phyloP scores from a whole-genome alignment of 352 stramenopile species.

The Ophiocytium majus region DNA sequence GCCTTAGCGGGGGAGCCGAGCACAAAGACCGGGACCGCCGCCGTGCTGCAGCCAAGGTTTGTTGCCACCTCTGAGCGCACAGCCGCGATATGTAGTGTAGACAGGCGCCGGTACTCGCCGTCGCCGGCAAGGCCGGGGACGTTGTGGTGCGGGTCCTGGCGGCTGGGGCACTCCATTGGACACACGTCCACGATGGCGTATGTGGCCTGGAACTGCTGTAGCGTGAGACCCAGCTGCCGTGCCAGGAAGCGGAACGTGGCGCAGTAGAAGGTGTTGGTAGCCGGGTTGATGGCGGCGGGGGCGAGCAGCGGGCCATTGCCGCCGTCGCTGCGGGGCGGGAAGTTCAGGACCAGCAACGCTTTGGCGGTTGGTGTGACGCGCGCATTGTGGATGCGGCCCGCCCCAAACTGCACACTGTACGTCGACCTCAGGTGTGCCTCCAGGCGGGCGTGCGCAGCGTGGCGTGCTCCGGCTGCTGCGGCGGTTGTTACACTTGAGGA shows the following conservation, averaged over 20 bases:
- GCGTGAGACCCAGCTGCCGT: background rate
- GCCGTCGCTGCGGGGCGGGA: background rate
- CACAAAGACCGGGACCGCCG: background rate
- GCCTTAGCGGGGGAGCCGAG: background rate
- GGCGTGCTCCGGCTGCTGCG: no score
- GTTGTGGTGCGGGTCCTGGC: background rate
- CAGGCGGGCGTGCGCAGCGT: no score
- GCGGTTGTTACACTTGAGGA: no score
- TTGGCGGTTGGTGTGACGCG: background rate
- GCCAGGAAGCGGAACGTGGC: background rate
- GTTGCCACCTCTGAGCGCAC: background rate
- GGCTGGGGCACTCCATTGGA: background rate
- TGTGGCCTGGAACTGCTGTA: background rate
- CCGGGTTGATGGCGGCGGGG: background rate
- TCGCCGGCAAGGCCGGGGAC: background rate
- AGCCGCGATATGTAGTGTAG: background rate
- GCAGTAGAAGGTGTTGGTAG: background rate
- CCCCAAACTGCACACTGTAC: no score
- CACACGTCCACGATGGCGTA: background rate
- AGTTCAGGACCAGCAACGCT: background rate
- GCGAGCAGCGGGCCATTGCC: background rate
- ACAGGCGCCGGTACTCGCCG: background rate
- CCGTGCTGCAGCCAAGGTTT: background rate
- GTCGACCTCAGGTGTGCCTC: no score
- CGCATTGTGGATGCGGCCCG: background rate